phyloP scores from a whole-genome alignment of 768 basidiomycete species.

The Macrolepiota albuminosa region DNA sequence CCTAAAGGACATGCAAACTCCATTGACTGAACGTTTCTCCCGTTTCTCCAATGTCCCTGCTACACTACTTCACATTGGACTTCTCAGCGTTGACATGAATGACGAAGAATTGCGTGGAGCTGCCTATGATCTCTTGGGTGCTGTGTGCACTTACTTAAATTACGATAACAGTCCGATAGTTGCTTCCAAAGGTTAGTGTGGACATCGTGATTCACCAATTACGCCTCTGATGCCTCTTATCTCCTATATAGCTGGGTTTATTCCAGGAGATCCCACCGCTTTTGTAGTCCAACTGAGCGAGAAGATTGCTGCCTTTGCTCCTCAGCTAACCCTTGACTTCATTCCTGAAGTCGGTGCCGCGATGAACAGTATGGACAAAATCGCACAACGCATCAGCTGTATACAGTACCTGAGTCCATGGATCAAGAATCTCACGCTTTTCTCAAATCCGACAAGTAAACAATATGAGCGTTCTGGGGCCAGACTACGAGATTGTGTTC shows the following conservation, averaged over 20 bases:
- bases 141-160: constrained; percentile 73
- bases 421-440: constrained; percentile 75
- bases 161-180: constrained; percentile 71
- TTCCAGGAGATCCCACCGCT: constrained; percentile 60
- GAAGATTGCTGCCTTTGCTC: constrained; percentile 65
- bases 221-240: background rate
- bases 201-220: background rate
- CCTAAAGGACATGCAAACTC: constrained; percentile 49
- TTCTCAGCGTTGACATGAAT: constrained; percentile 69
- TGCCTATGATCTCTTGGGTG: constrained; percentile 74
- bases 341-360: constrained; percentile 76
- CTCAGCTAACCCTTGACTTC: constrained; percentile 84
- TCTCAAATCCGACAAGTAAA: constrained; percentile 63
- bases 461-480: constrained; percentile 71
- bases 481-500: constrained; percentile 74
- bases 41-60: constrained; percentile 83
- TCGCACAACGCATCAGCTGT: constrained; percentile 62
- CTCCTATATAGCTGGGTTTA: constrained; percentile 50
- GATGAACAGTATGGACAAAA: constrained; percentile 47
- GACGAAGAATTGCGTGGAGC: constrained; percentile 77
- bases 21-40: constrained; percentile 60
- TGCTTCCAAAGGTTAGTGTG: constrained; percentile 58
- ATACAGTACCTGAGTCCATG: constrained; percentile 85
- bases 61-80: constrained; percentile 79
- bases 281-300: constrained; percentile 69